These are phyloP conservation scores for Delitschia confertaspora DNA, from an alignment of 495 filamentous ascomycete genomes.

Conservation along the genomic window DNA sequence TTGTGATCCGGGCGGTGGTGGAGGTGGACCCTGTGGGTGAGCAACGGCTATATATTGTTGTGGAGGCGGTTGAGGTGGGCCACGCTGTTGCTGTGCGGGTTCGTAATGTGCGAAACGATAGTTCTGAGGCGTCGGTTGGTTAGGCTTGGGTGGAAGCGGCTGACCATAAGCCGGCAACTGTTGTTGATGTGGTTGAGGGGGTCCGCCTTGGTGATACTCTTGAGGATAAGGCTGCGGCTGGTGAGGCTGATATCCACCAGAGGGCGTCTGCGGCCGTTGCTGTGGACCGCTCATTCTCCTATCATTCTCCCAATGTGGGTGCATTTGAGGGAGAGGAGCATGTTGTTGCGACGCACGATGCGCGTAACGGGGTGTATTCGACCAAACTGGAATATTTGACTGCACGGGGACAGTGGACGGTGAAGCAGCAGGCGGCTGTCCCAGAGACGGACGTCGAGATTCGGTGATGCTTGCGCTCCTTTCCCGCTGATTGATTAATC, in stretches of 20 bases:
- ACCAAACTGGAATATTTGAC: no score
- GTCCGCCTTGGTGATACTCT: no score
- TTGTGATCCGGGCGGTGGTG: constrained; percentile 5
- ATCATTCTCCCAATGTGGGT: constrained; percentile 1
- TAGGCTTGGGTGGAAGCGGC: background rate
- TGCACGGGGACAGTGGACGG: background rate
- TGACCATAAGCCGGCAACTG: background rate
- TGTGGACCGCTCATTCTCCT: background rate
- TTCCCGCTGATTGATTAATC: constrained; percentile 1
- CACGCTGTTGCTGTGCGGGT: background rate
- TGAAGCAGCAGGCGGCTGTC: background rate
- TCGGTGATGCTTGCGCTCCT: constrained; percentile 1
- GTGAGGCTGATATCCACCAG: no score
- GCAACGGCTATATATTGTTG: background rate
- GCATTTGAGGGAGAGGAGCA: background rate
- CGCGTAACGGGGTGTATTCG: background rate
- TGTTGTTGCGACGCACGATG: background rate
- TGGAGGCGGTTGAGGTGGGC: constrained; percentile 2
- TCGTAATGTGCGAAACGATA: constrained; percentile 11
- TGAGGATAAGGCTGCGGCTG: no score
- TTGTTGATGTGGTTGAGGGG: no score
- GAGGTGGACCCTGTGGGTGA: constrained; percentile 1
- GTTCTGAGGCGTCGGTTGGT: constrained; percentile 2
- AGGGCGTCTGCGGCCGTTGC: no score
- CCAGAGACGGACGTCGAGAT: background rate